Base-by-base conservation (phyloP, 2,329 filamentous ascomycete genomes). In the Aureobasidium musti region DNA sequence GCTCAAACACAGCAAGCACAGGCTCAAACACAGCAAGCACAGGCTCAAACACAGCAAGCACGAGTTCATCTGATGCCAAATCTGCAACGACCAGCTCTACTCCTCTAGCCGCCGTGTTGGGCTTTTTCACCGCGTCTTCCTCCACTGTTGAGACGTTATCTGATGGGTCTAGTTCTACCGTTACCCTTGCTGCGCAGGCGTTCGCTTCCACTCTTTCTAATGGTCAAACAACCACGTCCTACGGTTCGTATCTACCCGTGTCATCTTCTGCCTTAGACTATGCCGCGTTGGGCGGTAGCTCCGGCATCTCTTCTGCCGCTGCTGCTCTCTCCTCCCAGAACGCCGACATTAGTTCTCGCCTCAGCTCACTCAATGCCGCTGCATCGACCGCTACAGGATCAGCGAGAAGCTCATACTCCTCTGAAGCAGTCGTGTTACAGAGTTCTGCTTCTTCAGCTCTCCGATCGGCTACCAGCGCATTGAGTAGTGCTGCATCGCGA, bases 101-200 rank as follows among this genome's bases (percentile, higher is more conserved):
- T 30, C 10, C 60, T 65, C 39, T 45, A 4, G 45, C 59, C 13
- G 49, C 68, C 3, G 57, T 54, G n/a, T 39, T 63, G 26, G 56
- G 54, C n/a, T 66, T 61, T 19, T 65, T 59, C 23, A 64, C 53
- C 23, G 64, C 35, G 7, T 68, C 30, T 53, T 67, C 50, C 8
- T 64, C 60, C 41, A 65, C 50, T 21, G 54, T 67, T 39, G 67
- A 67, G 21, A 69, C 66, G 21, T 23, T 68, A 17, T 65, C 66
- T 19, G 59, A 67, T 17, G 66, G 66, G 2, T 47, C 50, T 23
- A 19, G 59, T 26, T 63, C 68, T n/a, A 69, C 68, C 19, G 30
- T 33, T 5, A 30, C 54, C 17, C 47, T 57, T 17, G 41, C 59
- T 21, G 54, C 54, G 52, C 53, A 53, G 17, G 50, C 54, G 3